Percentiles rank a stretch among this genome's conserved stretches.
Evolutionary conservation across 768 basidiomycete species (phyloP).

Genomic region (Collybia mongolica): DNA sequence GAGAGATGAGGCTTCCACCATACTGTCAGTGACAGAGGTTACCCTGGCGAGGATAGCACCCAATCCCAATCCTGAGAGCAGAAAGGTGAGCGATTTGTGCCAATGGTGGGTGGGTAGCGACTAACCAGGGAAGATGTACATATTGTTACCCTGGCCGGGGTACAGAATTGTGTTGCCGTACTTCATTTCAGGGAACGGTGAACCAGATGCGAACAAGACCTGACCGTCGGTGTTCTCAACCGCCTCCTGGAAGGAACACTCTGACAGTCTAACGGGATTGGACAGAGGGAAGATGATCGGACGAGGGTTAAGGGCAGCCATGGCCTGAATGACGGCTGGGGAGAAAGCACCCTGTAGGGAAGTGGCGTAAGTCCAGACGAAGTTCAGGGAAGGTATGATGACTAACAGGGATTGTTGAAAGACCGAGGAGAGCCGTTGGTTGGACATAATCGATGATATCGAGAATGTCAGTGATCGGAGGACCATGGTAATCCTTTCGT

Average conservation of each 20-base stretch:
- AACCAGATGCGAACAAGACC: constrained; percentile 86
- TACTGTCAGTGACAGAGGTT: constrained; percentile 70
- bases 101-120: neutral
- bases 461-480: constrained; percentile 69
- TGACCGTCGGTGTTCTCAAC: constrained; percentile 68
- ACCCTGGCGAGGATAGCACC: constrained; percentile 74
- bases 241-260: constrained; percentile 79
- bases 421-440: constrained; percentile 86
- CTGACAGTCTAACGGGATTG: constrained; percentile 82
- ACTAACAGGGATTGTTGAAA: constrained; percentile 76
- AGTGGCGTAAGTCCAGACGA: neutral
- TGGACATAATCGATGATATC: constrained; percentile 80
- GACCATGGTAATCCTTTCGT: constrained; percentile 74
- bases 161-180: constrained; percentile 58
- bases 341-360: constrained; percentile 65
- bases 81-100: neutral
- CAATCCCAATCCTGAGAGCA: constrained; percentile 65
- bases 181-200: constrained; percentile 71
- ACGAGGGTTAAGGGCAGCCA: constrained; percentile 76
- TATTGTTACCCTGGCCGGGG: constrained; percentile 94
- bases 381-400: neutral
- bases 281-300: constrained; percentile 94
- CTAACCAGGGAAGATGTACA: constrained; percentile 79
- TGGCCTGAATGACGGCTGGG: constrained; percentile 64
- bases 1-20: constrained; percentile 87